Evolutionary conservation across 108 stramenopile genomes (phyloP).

Genomic region (Pseudonitzschia multiseries): DNA sequence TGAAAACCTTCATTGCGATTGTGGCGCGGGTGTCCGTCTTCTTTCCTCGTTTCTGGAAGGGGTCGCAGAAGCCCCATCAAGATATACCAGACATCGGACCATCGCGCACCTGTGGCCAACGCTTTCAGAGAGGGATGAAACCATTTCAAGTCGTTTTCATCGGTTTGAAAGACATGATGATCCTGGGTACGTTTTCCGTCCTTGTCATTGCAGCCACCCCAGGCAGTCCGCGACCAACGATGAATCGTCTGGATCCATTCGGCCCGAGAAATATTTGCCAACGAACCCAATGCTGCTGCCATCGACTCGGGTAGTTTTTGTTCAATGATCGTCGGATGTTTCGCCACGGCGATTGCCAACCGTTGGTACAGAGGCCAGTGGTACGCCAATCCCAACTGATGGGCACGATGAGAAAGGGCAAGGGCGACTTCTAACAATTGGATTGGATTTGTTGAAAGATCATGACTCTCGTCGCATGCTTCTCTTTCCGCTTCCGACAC

Average conservation of each 20-base stretch:
- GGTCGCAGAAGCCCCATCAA: slow-evolving; percentile 5
- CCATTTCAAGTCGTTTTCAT: background rate
- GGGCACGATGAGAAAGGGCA: background rate
- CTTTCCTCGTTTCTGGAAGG: background rate
- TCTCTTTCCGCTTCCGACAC: background rate
- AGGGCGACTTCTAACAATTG: background rate
- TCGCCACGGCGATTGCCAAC: slow-evolving; percentile 11
- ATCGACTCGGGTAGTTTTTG: background rate
- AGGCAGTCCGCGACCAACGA: slow-evolving; percentile 2
- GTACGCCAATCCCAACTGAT: background rate
- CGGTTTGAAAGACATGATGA: background rate
- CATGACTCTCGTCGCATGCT: background rate
- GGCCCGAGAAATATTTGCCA: background rate
- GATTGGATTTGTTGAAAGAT: background rate
- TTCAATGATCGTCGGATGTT: background rate
- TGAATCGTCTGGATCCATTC: slow-evolving; percentile 21
- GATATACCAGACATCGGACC: slow-evolving; percentile 12
- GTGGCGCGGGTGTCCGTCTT: background rate
- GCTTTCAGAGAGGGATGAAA: slow-evolving; percentile 10
- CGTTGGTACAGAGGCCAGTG: slow-evolving; percentile 19
- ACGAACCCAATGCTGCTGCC: background rate
- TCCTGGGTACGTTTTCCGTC: background rate
- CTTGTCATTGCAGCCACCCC: background rate
- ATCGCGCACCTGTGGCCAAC: background rate
- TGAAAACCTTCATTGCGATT: background rate